These are phyloP conservation scores for Paramicrosporidium saccamoebae DNA, from an alignment of 371 early-diverging fungal species.

Conservation along the genomic window DNA sequence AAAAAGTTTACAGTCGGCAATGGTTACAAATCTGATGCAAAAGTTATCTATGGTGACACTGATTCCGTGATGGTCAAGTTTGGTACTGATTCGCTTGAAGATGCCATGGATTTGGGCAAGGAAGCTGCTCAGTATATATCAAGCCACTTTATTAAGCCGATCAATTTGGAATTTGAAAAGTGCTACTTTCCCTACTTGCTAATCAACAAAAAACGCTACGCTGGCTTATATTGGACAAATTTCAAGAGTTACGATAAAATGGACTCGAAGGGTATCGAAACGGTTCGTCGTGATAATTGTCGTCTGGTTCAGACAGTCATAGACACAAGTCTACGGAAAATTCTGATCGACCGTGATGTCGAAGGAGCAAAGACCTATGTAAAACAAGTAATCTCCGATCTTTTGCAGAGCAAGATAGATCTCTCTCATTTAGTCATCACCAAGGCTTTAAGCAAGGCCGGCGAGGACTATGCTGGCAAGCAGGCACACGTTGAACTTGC, in stretches of 20 bases:
- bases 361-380: constrained; percentile 58
- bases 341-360: constrained; percentile 72
- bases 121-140: constrained; percentile 72
- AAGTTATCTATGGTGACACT: constrained; percentile 97
- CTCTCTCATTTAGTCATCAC: constrained; percentile 90
- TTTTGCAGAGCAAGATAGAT: constrained; percentile 88
- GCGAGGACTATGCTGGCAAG: constrained; percentile 68
- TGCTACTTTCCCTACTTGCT: constrained; percentile 92
- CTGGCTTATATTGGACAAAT: constrained; percentile 92
- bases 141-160: constrained; percentile 55
- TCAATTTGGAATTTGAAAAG: constrained; percentile 97
- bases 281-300: constrained; percentile 97
- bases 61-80: constrained; percentile 99
- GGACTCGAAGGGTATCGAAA: constrained; percentile 98
- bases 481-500: constrained; percentile 94
- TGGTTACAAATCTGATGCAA: constrained; percentile 57
- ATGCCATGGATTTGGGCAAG: constrained; percentile 56
- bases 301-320: constrained; percentile 74
- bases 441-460: constrained; percentile 77
- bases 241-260: constrained; percentile 71
- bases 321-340: constrained; percentile 63
- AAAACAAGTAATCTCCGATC: constrained; percentile 62
- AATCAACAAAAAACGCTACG: constrained; percentile 98
- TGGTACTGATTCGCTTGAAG: constrained; percentile 32
- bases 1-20: constrained; percentile 38